Base-by-base conservation (phyloP, 139 green algal species). In the Pedinophyceae sp. region DNA sequence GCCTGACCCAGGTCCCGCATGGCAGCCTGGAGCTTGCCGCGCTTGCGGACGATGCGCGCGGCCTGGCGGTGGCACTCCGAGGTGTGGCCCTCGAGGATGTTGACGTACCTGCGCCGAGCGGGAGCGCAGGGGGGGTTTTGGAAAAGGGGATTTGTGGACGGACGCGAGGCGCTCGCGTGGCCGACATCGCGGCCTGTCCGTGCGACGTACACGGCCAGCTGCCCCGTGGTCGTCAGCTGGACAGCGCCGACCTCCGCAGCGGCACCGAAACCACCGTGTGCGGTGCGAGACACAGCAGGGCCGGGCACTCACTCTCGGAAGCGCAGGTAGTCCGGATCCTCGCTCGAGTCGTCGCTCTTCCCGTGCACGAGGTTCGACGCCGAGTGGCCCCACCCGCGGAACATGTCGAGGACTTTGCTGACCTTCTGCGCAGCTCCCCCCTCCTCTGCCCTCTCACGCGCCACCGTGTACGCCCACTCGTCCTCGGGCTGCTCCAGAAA, bases 1-100 rank as follows among this genome's bases (percentile, higher is more conserved):
- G 68, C 67, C n/a, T 55, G 20, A 7, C 46, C 48, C 58, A 75
- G 52, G 3, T 18, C 23, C 3, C 50, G 47, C 70, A 82, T 67
- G 27, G 62, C 50, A 1, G 38, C 19, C 2, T 63, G 72, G 48
- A 90, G 52, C 52, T 83, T 71, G 16, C 50, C 63, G 58, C 93
- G 80, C 54, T 88, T 82, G 24, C 62, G 67, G 20, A 85, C 71
- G 24, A 94, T 69, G 17, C 84, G 64, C 3, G 61, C 59, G 1
- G 72, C 71, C 57, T 94, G 79, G 20, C 74, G 46, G 53, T 88
- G 80, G 13, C 75, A 81, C 67, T 95, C 87, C 2, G 41, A 60
- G 47, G 95, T 59, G 62, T 94, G 84, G 0, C 48, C 46, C 63
- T 95, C 88, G 47, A 97, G 77, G 26, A 69, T 53, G 27, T 62